phyloP scores from a whole-genome alignment of 2,329 filamentous ascomycete species.

The Neophaeococcomyces mojaviensis region DNA sequence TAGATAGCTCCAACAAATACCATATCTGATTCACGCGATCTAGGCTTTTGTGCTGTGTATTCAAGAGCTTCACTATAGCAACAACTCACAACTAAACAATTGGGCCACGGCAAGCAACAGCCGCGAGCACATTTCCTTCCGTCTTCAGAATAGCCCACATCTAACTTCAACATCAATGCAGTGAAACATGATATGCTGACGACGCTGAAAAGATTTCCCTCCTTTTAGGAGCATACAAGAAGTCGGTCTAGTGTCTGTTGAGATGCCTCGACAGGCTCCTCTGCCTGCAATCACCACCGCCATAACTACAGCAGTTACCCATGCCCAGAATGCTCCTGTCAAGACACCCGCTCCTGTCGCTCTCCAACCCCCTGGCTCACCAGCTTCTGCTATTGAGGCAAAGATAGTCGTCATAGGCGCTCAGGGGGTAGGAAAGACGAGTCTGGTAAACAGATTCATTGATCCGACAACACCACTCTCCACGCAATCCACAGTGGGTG shows the following conservation, averaged over 20 bases:
- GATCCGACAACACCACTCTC: conserved; percentile 37
- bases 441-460: conserved; percentile 44
- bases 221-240: neutral
- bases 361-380: conserved; percentile 10
- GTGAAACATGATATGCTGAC: too few relatives aligned
- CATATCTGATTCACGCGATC: too few relatives aligned
- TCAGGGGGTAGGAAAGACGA: conserved; percentile 48
- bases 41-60: too few relatives aligned
- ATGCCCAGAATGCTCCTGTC: neutral
- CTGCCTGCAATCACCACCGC: conserved; percentile 7
- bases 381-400: conserved; percentile 31
- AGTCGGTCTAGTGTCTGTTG: neutral
- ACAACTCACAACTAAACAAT: too few relatives aligned
- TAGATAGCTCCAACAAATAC: too few relatives aligned
- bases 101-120: too few relatives aligned
- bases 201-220: neutral
- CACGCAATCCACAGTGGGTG: conserved; percentile 60
- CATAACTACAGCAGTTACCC: conserved; percentile 11
- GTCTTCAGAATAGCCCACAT: too few relatives aligned
- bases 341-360: conserved; percentile 4
- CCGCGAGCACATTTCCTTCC: too few relatives aligned
- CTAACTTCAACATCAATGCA: too few relatives aligned
- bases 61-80: too few relatives aligned
- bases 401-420: conserved; percentile 47
- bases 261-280: conserved; percentile 4